phyloP scores from a whole-genome alignment of 495 filamentous ascomycete species.

The Penicillium coffeae region DNA sequence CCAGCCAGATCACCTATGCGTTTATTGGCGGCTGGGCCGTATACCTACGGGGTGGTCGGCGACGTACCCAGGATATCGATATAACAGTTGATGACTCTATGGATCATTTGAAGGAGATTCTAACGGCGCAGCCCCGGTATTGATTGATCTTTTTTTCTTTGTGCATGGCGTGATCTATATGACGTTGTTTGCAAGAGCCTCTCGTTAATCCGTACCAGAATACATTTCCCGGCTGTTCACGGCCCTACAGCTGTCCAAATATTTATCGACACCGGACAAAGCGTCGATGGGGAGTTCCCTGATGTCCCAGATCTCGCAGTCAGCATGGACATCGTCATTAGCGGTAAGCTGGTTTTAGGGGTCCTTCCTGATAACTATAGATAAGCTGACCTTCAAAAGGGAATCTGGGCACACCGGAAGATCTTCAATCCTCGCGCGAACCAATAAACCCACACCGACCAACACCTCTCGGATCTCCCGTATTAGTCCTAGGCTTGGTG shows the following conservation, averaged over 20 bases:
- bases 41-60: slow-evolving; percentile 17
- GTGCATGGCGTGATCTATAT: neutral
- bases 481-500: slow-evolving; percentile 17
- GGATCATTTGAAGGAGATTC: slow-evolving; percentile 19
- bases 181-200: neutral
- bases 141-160: neutral
- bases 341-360: slow-evolving; percentile 11
- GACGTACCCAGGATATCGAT: slow-evolving; percentile 20
- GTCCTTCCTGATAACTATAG: neutral
- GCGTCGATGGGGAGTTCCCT: slow-evolving; percentile 16
- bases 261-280: slow-evolving; percentile 20
- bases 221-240: slow-evolving; percentile 19
- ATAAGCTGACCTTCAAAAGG: slow-evolving; percentile 2
- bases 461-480: slow-evolving; percentile 16
- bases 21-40: slow-evolving; percentile 23
- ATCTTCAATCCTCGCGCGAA: slow-evolving; percentile 21
- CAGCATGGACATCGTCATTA: slow-evolving; percentile 23
- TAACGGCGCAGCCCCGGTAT: slow-evolving; percentile 19
- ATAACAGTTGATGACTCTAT: slow-evolving; percentile 19
- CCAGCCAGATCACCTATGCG: slow-evolving; percentile 18
- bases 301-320: slow-evolving; percentile 20
- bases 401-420: slow-evolving; percentile 18
- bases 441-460: slow-evolving; percentile 18
- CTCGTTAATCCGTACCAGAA: slow-evolving; percentile 11
- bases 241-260: slow-evolving; percentile 19